These are phyloP conservation scores for Metschnikowia drakensbergensis DNA, from an alignment of 805 yeast species.

Conservation along the genomic window DNA sequence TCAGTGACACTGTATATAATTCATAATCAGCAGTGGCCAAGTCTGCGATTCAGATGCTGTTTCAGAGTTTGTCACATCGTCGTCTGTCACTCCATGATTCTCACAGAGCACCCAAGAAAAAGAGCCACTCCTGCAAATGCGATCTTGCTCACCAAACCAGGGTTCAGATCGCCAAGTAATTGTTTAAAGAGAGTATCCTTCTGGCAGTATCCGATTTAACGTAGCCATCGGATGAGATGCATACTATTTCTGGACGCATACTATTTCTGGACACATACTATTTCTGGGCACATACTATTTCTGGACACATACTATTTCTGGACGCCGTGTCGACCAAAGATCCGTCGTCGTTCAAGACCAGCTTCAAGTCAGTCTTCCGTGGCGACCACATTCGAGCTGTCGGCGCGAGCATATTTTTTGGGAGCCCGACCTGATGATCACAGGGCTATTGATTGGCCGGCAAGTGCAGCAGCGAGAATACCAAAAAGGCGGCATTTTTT, in stretches of 20 bases:
- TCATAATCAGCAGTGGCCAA: background rate
- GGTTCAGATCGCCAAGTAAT: background rate
- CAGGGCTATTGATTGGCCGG: conserved; percentile 20
- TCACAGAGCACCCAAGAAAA: conserved; percentile 9
- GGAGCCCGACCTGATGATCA: conserved; percentile 26
- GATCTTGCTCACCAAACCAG: conserved; percentile 1
- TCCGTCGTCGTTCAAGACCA: conserved; percentile 24
- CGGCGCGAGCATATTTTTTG: conserved; percentile 16
- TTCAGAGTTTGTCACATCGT: conserved; percentile 1
- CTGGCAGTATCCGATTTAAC: too few relatives aligned
- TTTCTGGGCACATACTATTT: conserved; percentile 15
- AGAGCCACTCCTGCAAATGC: background rate
- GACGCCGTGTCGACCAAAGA: conserved; percentile 19
- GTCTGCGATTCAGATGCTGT: conserved; percentile 1
- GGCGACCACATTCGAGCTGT: conserved; percentile 10
- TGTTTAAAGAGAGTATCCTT: conserved; percentile 12
- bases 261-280: too few relatives aligned
- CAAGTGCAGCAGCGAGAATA: conserved; percentile 23
- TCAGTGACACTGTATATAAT: too few relatives aligned
- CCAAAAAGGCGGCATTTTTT: conserved; percentile 18
- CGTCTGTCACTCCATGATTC: conserved; percentile 2
- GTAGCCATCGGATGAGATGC: too few relatives aligned
- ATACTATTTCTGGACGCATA: too few relatives aligned
- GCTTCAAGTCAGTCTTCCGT: conserved; percentile 9
- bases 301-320: too few relatives aligned